Conservation (phyloP, 305 asterid genomes). For the Fraxinus sp. region DNA sequence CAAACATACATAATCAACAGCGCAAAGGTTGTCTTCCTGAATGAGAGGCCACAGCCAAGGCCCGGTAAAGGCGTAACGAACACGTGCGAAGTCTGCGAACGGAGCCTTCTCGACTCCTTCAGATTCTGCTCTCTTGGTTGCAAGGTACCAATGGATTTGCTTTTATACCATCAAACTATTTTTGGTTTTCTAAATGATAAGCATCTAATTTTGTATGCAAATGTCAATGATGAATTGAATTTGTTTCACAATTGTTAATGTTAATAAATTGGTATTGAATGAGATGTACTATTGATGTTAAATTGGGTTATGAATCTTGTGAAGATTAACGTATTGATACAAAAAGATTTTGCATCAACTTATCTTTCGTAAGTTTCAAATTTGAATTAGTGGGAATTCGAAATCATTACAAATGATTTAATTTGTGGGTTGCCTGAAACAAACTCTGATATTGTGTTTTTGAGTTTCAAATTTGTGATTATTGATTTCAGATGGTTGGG, state of each 20-base stretch:
- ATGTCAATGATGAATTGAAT: neutral
- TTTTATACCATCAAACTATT: neutral
- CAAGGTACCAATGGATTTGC: slow-evolving; percentile 53
- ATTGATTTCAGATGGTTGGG: slow-evolving; percentile 58
- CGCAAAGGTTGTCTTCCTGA: slow-evolving; percentile 84
- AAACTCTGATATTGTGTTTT: neutral
- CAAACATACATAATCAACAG: slow-evolving; percentile 93
- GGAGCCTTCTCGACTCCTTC: slow-evolving; percentile 87
- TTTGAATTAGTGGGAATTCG: neutral
- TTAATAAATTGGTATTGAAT: neutral
- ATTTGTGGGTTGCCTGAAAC: neutral
- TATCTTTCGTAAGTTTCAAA: neutral
- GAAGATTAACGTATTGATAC: neutral
- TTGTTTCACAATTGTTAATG: neutral
- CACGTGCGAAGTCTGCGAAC: slow-evolving; percentile 80
- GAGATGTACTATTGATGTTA: neutral
- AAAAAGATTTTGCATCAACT: neutral
- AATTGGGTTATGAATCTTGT: neutral
- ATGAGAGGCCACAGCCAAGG: slow-evolving; percentile 90
- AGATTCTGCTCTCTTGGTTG: slow-evolving; percentile 88
- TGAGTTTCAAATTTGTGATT: neutral
- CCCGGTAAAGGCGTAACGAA: slow-evolving; percentile 94
- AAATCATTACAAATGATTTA: no score
- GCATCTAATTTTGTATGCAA: neutral
- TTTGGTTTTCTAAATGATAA: neutral